Conservation (phyloP, 2,329 filamentous ascomycete species). For the Penicillium glabrum region DNA sequence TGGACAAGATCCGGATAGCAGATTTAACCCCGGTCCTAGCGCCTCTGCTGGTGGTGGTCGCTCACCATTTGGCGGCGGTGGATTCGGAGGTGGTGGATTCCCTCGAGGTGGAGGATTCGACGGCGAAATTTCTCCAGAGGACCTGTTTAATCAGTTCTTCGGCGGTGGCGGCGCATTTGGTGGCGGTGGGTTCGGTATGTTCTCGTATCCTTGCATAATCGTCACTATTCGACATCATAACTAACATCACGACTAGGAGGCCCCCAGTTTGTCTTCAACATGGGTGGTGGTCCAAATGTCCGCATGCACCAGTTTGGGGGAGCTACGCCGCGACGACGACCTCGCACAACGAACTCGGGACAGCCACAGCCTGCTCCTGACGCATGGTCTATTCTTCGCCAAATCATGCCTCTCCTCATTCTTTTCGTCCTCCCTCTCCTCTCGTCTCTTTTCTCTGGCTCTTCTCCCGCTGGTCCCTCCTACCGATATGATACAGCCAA, state of each 20-base stretch:
- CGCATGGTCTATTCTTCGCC: constrained; percentile 60
- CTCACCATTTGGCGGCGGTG: constrained; percentile 46
- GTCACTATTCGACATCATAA: background rate
- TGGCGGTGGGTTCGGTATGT: constrained; percentile 64
- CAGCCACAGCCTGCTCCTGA: constrained; percentile 54
- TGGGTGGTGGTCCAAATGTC: constrained; percentile 86
- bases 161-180: constrained; percentile 63
- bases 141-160: constrained; percentile 97
- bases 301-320: constrained; percentile 96
- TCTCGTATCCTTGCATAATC: background rate
- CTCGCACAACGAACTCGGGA: constrained; percentile 59
- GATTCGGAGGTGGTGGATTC: constrained; percentile 50
- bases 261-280: constrained; percentile 91
- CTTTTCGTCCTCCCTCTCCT: constrained; percentile 85
- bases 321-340: constrained; percentile 70
- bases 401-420: constrained; percentile 82
- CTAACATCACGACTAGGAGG: constrained; percentile 49
- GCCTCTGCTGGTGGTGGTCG: constrained; percentile 28
- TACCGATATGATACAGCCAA: constrained; percentile 74
- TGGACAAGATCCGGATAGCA: constrained; percentile 87
- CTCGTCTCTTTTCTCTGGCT: constrained; percentile 70
- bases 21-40: constrained; percentile 63
- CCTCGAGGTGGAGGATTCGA: constrained; percentile 62
- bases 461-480: constrained; percentile 60
- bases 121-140: constrained; percentile 92